These are phyloP conservation scores for Podaxis sp. DNA, from an alignment of 768 basidiomycete species.

Conservation along the genomic window DNA sequence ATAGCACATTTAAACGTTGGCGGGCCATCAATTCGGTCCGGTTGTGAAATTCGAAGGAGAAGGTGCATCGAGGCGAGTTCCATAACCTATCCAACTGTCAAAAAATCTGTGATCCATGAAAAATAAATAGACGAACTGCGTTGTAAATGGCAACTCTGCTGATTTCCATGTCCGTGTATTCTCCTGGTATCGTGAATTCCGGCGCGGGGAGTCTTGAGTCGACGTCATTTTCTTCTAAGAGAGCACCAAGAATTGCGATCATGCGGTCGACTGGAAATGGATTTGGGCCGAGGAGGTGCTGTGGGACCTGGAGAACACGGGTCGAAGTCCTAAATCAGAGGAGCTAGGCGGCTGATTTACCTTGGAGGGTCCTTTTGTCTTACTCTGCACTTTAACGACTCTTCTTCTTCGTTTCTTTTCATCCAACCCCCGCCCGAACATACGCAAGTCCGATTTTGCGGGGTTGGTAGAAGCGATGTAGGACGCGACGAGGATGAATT, in stretches of 20 bases:
- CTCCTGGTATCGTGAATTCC: constrained; percentile 58
- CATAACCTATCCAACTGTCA: constrained; percentile 44
- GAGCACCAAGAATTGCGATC: constrained; percentile 72
- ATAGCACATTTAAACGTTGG: constrained; percentile 74
- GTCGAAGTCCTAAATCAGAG: no score
- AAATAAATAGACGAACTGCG: constrained; percentile 42
- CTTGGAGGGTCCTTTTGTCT: constrained; percentile 44
- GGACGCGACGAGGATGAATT: constrained; percentile 72
- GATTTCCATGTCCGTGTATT: constrained; percentile 75
- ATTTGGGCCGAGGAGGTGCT: constrained; percentile 75
- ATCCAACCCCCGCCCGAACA: constrained; percentile 76
- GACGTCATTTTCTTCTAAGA: constrained; percentile 71
- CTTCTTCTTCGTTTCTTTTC: constrained; percentile 60
- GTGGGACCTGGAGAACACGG: constrained; percentile 52
- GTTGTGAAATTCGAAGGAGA: constrained; percentile 58
- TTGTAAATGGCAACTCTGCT: constrained; percentile 57
- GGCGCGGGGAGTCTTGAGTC: constrained; percentile 44
- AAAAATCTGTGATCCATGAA: constrained; percentile 1
- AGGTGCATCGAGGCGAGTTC: constrained; percentile 66
- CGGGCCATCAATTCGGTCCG: constrained; percentile 66
- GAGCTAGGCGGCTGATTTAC: constrained; percentile 20
- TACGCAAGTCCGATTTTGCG: constrained; percentile 69
- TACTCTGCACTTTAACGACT: constrained; percentile 32
- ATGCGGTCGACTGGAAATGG: constrained; percentile 80
- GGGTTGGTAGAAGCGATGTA: constrained; percentile 89